Evolutionary conservation across 371 early-diverging fungal genomes (phyloP).

Genomic region (Mortierella sp.): DNA sequence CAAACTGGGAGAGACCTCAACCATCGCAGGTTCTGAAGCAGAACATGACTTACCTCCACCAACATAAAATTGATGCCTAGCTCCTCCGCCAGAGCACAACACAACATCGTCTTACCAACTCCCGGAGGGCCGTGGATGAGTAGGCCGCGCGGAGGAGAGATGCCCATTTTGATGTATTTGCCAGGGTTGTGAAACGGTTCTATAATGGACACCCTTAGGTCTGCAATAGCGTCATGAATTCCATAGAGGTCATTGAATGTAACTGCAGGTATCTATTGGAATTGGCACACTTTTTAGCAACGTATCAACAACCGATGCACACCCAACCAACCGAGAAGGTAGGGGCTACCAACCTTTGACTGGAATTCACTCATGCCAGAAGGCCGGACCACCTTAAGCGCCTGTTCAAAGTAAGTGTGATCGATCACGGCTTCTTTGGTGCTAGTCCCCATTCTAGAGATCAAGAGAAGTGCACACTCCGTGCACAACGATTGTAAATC

Average conservation of each 20-base stretch:
- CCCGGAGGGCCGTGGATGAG: conserved; percentile 99
- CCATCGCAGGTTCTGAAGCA: not conserved
- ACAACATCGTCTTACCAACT: conserved; percentile 98
- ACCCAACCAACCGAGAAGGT: conserved; percentile 1
- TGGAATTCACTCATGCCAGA: conserved; percentile 70
- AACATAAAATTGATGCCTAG: conserved; percentile 78
- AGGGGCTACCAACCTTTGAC: conserved; percentile 56
- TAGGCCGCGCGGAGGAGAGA: conserved; percentile 95
- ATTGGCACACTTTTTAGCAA: too few species aligned
- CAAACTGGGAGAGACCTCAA: too few species aligned
- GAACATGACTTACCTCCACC: conserved; percentile 62
- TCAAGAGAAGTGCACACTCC: conserved; percentile 59
- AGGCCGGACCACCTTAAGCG: conserved; percentile 61
- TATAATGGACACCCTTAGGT: conserved; percentile 71
- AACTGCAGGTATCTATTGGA: conserved; percentile 63
- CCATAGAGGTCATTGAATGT: conserved; percentile 75
- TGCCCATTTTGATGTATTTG: conserved; percentile 85
- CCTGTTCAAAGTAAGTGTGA: conserved; percentile 57
- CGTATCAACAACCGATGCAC: too few species aligned
- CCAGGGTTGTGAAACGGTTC: conserved; percentile 90
- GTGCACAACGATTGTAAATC: conserved; percentile 77
- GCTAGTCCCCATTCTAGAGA: conserved; percentile 45
- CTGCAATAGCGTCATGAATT: conserved; percentile 68
- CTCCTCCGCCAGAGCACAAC: conserved; percentile 94
- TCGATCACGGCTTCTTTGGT: conserved; percentile 13